phyloP scores from a whole-genome alignment of 116 monocot genomes.

The Papilionanthe hybrid region DNA sequence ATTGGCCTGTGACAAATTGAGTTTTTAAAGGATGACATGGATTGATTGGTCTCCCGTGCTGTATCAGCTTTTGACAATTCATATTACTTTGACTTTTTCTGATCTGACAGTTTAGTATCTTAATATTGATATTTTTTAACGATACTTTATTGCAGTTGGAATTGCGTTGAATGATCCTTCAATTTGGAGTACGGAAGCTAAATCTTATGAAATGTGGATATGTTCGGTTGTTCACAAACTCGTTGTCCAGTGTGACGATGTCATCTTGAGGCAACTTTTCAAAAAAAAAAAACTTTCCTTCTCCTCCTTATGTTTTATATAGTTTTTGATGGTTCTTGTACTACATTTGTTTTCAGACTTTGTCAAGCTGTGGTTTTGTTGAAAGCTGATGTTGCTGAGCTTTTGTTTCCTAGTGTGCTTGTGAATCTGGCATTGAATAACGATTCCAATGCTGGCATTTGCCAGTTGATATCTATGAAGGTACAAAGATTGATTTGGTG shows the following conservation, averaged over 20 bases:
- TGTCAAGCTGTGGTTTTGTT: conserved; percentile 67
- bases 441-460: conserved; percentile 35
- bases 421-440: conserved; percentile 48
- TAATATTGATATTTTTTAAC: background rate
- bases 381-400: conserved; percentile 75
- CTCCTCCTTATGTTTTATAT: background rate
- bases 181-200: conserved; percentile 54
- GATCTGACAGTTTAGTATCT: background rate
- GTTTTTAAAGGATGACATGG: no score
- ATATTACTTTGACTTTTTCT: background rate
- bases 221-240: conserved; percentile 76
- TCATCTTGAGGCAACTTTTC: conserved; percentile 51
- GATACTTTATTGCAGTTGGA: conserved; percentile 3
- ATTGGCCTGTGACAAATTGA: no score
- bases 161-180: conserved; percentile 38
- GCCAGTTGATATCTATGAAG: conserved; percentile 61
- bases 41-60: no score
- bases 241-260: conserved; percentile 51
- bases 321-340: background rate
- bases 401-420: conserved; percentile 65
- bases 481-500: conserved; percentile 17
- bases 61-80: no score
- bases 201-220: conserved; percentile 67
- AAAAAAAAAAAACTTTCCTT: background rate
- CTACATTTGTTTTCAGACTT: conserved; percentile 39